Conservation (phyloP, 345 rosid genomes). For the Sonneratia alba region DNA sequence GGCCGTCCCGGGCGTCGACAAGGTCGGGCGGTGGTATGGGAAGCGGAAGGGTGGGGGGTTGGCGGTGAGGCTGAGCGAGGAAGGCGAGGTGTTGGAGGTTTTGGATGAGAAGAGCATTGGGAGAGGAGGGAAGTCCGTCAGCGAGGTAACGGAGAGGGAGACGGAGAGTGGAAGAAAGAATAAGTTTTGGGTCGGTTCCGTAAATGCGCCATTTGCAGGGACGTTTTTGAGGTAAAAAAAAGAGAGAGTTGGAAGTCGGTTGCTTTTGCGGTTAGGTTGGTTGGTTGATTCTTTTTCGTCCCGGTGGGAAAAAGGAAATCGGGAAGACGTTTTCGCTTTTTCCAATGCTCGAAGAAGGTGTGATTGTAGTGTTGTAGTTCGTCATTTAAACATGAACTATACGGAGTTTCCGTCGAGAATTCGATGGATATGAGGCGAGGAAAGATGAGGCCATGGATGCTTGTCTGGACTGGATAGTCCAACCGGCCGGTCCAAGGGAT, state of each 20-base stretch:
- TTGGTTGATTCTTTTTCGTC: background rate
- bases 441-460: no score
- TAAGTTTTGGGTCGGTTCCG: slow-evolving; percentile 60
- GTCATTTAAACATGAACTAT: no score
- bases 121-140: slow-evolving; percentile 31
- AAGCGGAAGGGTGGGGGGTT: slow-evolving; percentile 39
- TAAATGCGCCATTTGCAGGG: slow-evolving; percentile 44
- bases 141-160: slow-evolving; percentile 51
- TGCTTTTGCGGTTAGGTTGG: background rate
- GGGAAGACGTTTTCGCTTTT: background rate
- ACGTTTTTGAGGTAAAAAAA: slow-evolving; percentile 14
- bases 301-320: background rate
- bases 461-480: no score
- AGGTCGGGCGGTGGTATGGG: slow-evolving; percentile 21
- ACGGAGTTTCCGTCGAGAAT: no score
- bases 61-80: slow-evolving; percentile 57
- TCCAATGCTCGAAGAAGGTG: no score
- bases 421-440: no score
- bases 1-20: slow-evolving; percentile 33
- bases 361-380: no score
- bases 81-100: slow-evolving; percentile 41
- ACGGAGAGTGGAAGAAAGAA: slow-evolving; percentile 1
- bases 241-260: background rate
- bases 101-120: slow-evolving; percentile 23
- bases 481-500: no score